Percentiles rank a stretch among this genome's conserved stretches.
These are phyloP conservation scores for Cordyceps cicadae DNA, from an alignment of 2,329 filamentous ascomycete species.

Conservation along the genomic window DNA sequence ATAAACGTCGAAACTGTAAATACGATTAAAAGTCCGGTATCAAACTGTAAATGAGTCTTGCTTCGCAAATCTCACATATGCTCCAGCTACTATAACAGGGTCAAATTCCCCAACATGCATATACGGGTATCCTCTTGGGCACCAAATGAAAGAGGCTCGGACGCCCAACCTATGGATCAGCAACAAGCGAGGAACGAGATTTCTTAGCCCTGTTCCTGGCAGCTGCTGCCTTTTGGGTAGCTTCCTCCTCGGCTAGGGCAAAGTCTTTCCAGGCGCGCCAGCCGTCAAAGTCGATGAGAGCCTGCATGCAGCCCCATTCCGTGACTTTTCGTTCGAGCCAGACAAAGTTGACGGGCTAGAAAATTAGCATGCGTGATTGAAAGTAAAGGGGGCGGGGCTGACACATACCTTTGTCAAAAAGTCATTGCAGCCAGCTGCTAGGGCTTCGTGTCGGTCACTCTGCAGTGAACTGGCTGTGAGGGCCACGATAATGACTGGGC, in stretches of 20 bases:
- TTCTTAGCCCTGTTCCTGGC: conserved; percentile 37
- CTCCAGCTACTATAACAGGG: background rate
- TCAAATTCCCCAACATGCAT: background rate
- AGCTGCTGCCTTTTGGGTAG: conserved; percentile 31
- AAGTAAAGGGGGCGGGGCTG: background rate
- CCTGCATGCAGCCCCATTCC: conserved; percentile 99
- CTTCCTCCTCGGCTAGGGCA: conserved; percentile 38
- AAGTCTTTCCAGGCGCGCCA: conserved; percentile 98
- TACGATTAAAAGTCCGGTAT: background rate
- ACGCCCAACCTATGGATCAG: conserved; percentile 13
- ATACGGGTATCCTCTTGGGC: background rate
- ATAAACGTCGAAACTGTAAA: background rate
- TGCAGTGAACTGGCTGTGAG: conserved; percentile 90
- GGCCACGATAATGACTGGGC: conserved; percentile 94
- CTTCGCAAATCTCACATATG: background rate
- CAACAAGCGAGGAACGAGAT: conserved; percentile 31
- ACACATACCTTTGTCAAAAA: conserved; percentile 83
- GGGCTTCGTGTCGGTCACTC: conserved; percentile 87
- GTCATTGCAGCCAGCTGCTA: conserved; percentile 95
- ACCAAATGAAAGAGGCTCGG: background rate
- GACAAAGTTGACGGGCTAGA: conserved; percentile 86
- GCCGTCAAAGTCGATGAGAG: conserved; percentile 94
- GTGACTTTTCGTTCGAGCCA: conserved; percentile 97
- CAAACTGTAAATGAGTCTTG: background rate
- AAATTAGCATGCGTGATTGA: background rate